Evolutionary conservation across 495 filamentous ascomycete genomes (phyloP).

Genomic region (Physcia stellaris): DNA sequence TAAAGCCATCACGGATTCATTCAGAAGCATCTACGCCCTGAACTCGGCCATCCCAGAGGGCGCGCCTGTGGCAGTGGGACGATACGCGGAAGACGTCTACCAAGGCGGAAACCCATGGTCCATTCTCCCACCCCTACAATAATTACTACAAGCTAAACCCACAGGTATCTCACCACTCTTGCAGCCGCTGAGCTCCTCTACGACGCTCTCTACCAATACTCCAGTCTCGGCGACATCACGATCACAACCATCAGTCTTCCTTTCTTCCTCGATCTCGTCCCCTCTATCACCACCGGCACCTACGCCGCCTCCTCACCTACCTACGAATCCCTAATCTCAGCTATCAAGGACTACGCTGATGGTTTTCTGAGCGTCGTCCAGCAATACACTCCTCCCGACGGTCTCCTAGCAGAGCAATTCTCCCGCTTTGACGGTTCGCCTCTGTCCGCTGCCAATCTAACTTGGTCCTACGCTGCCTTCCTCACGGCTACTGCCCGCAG

Average conservation of each 20-base stretch:
- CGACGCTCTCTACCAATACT: constrained; percentile 36
- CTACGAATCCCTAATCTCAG: constrained; percentile 26
- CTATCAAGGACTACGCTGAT: constrained; percentile 35
- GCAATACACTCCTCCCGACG: constrained; percentile 35
- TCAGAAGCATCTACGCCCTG: constrained; percentile 33
- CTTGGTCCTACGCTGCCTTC: constrained; percentile 59
- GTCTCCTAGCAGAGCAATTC: constrained; percentile 49
- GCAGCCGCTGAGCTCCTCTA: constrained; percentile 29
- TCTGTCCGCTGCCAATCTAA: constrained; percentile 43
- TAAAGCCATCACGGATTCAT: constrained; percentile 35
- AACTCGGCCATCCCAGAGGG: constrained; percentile 28
- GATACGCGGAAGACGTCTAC: constrained; percentile 58
- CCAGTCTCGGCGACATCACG: constrained; percentile 26
- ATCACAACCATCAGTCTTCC: constrained; percentile 27
- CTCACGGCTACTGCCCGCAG: constrained; percentile 37
- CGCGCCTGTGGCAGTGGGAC: constrained; percentile 45
- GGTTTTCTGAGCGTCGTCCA: constrained; percentile 33
- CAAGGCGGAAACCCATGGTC: constrained; percentile 49
- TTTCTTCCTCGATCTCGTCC: constrained; percentile 30
- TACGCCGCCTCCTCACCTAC: constrained; percentile 22
- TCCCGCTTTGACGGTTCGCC: constrained; percentile 35
- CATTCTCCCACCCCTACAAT: no score
- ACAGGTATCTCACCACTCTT: constrained; percentile 25
- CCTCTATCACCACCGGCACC: constrained; percentile 25
- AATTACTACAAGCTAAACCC: no score